Evolutionary conservation across 805 yeast genomes (phyloP).

Genomic region (Candida krabiensis): DNA sequence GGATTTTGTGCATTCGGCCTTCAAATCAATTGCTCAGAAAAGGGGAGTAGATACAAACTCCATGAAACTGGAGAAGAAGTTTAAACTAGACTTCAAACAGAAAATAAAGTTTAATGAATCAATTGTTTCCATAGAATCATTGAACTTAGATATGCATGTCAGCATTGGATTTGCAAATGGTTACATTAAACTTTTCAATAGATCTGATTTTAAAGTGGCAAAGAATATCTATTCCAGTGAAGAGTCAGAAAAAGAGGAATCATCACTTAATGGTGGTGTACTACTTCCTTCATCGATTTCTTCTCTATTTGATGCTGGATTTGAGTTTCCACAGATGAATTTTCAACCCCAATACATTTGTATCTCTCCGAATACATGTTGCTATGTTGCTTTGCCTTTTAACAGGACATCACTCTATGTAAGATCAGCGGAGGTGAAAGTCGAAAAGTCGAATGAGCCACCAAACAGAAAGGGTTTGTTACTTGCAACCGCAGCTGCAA

Average conservation of each 20-base stretch:
- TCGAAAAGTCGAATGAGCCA: constrained; percentile 16
- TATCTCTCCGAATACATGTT: constrained; percentile 53
- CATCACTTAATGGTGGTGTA: constrained; percentile 6
- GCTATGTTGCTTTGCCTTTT: constrained; percentile 35
- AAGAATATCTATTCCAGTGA: constrained; percentile 20
- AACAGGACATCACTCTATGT: constrained; percentile 22
- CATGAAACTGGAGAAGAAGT: not conserved
- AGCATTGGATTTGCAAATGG: constrained; percentile 45
- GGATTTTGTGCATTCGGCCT: constrained; percentile 24
- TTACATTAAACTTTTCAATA: constrained; percentile 43
- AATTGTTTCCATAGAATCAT: constrained; percentile 30
- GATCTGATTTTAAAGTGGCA: constrained; percentile 31
- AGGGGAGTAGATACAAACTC: constrained; percentile 14
- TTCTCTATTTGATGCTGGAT: constrained; percentile 55
- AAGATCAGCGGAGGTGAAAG: constrained; percentile 21
- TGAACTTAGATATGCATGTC: constrained; percentile 41
- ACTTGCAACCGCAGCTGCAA: constrained; percentile 50
- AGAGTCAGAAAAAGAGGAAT: constrained; percentile 1
- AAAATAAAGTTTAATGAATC: constrained; percentile 28
- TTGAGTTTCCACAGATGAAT: constrained; percentile 40
- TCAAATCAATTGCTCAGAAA: constrained; percentile 23
- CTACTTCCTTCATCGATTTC: constrained; percentile 36
- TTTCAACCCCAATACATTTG: constrained; percentile 36
- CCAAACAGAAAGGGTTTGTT: constrained; percentile 32
- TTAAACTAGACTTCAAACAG: constrained; percentile 21